Base-by-base conservation (phyloP, 306 rosid genomes). In the Begonia fuchsioides region DNA sequence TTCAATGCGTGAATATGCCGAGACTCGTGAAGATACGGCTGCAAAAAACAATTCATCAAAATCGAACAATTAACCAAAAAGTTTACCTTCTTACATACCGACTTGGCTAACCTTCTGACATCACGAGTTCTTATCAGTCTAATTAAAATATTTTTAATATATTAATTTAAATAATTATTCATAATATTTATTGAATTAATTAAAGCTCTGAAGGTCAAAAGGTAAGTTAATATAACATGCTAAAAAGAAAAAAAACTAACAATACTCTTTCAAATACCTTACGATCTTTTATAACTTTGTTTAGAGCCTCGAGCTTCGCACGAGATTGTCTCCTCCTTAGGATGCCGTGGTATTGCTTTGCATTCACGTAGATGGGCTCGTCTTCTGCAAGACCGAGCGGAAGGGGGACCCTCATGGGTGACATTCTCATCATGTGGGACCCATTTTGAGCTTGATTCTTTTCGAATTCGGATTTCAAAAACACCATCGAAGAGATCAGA, bases 21-120 rank as follows among this genome's bases (percentile, higher is more conserved):
- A 39, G 96, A 86, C 75, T 86, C 96, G 0, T 86, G 96, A 56
- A 86, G 96, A 75, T 86, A 86, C 8, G 96, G 93, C 96, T 86
- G 81, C 82, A 72, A 63, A 32, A 32, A 15, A 20, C 32, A 20
- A 20, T 20, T 20, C 32, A 6, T 20, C 3, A 6, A 20, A 20
- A 20, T 20, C 32, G 5, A 20, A 20, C 32, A 1, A 20, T 20
- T 20, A 20, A 20, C 32, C 5, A 2, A 20, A 20, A 20, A 20
- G n/a, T n/a, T n/a, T n/a, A n/a, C n/a, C n/a, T n/a, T n/a, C n/a
- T n/a, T n/a, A n/a, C n/a, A n/a, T n/a, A n/a, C n/a, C n/a, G n/a
- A n/a, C n/a, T n/a, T n/a, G n/a, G n/a, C n/a, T n/a, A n/a, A n/a
- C n/a, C n/a, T n/a, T n/a, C n/a, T n/a, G n/a, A n/a, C n/a, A n/a